Conservation (phyloP, 2,329 filamentous ascomycete genomes). For the Elsinoe fawcettii region DNA sequence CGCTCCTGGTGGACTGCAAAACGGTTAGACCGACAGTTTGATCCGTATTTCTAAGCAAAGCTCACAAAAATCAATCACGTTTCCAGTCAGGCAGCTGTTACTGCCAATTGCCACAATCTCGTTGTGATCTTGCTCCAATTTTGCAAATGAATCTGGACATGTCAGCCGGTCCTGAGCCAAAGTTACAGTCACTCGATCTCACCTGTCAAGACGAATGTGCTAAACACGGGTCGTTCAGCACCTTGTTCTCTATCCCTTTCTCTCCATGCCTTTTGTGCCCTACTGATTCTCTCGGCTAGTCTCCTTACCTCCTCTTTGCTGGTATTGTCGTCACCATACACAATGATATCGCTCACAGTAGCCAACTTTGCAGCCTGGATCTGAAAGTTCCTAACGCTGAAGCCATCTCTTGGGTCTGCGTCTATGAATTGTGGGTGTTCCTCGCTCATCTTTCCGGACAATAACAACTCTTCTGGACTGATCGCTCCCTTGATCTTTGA, state of each 20-base stretch:
- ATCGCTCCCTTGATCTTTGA: conserved; percentile 83
- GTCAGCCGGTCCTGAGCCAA: background rate
- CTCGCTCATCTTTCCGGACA: conserved; percentile 36
- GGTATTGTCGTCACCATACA: conserved; percentile 70
- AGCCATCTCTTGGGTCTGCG: conserved; percentile 78
- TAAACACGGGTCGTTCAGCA: conserved; percentile 50
- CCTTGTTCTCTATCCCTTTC: conserved; percentile 38
- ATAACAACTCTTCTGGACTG: conserved; percentile 69
- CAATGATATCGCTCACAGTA: conserved; percentile 79
- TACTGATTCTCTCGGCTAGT: conserved; percentile 56
- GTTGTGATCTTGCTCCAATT: conserved; percentile 63
- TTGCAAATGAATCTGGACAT: conserved; percentile 49
- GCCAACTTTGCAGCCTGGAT: conserved; percentile 88
- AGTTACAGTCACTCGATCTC: conserved; percentile 25
- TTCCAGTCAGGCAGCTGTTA: conserved; percentile 61
- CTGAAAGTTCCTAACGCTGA: conserved; percentile 94
- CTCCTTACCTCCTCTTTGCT: conserved; percentile 57
- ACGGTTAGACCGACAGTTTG: conserved; percentile 27
- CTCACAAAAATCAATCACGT: conserved; percentile 74
- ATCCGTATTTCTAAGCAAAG: conserved; percentile 15
- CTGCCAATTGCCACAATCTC: conserved; percentile 70
- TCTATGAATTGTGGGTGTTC: conserved; percentile 62
- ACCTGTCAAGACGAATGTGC: conserved; percentile 71
- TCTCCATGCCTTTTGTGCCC: conserved; percentile 70
- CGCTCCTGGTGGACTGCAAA: conserved; percentile 29